phyloP scores from a whole-genome alignment of 257 asterid genomes.

The Voacanga thouarsii region DNA sequence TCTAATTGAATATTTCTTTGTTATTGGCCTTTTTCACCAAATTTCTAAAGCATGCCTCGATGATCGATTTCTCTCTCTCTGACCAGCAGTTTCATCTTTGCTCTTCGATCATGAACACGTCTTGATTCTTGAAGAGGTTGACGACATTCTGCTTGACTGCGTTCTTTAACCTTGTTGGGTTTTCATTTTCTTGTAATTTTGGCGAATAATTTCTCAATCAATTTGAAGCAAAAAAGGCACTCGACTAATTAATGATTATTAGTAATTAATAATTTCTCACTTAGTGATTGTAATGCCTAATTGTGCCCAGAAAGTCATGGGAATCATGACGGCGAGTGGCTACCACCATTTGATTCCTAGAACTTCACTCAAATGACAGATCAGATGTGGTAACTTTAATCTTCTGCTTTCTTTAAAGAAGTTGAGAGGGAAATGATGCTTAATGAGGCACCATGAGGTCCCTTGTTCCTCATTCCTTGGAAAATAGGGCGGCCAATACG shows the following conservation, averaged over 20 bases:
- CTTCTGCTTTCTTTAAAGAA: neutral
- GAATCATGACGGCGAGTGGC: neutral
- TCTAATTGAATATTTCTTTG: neutral
- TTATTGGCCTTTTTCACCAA: neutral
- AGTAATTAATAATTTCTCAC: neutral
- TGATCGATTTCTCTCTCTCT: too few relatives aligned
- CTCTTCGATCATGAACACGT: too few relatives aligned
- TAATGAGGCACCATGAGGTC: neutral
- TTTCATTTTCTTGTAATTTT: neutral
- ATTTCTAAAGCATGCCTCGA: neutral
- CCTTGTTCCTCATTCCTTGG: conserved; percentile 15
- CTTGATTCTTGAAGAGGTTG: too few relatives aligned
- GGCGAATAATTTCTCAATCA: neutral
- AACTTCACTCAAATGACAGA: conserved; percentile 7
- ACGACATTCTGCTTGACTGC: too few relatives aligned
- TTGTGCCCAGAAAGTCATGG: neutral
- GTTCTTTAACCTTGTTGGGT: too few relatives aligned
- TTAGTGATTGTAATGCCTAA: neutral
- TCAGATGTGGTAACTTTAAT: neutral
- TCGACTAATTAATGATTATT: neutral
- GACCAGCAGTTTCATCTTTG: too few relatives aligned
- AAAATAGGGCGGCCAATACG: neutral
- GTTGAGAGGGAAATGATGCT: conserved; percentile 2
- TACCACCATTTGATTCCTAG: neutral
- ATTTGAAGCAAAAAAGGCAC: neutral